phyloP scores from a whole-genome alignment of 108 stramenopile species.

The Cyclostephanos tholiformis region DNA sequence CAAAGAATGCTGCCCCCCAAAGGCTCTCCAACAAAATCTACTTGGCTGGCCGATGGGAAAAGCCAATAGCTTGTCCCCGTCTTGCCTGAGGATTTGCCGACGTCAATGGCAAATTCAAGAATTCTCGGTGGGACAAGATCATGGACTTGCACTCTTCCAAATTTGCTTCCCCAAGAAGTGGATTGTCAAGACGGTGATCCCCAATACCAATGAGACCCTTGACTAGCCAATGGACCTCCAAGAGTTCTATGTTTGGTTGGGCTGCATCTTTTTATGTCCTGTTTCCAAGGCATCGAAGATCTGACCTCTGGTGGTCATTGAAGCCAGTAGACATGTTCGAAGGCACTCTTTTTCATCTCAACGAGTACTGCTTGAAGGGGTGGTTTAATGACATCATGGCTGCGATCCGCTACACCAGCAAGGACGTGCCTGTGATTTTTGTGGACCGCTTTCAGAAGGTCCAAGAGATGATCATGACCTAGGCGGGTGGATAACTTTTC shows the following conservation, averaged over 20 bases:
- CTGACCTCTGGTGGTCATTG: constrained; percentile 14
- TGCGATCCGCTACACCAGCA: too few species aligned
- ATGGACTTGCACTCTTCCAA: constrained; percentile 3
- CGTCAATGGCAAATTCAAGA: not conserved
- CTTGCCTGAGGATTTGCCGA: not conserved
- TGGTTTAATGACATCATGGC: too few species aligned
- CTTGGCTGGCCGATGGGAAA: not conserved
- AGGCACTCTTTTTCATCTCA: constrained; percentile 14
- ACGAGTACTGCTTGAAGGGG: too few species aligned
- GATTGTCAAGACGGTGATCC: too few species aligned
- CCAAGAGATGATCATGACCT: too few species aligned
- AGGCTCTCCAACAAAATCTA: not conserved
- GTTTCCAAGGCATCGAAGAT: too few species aligned
- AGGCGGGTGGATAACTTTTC: too few species aligned
- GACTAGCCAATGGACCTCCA: constrained; percentile 2
- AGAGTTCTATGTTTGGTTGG: constrained; percentile 22
- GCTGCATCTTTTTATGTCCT: too few species aligned
- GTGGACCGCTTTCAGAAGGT: too few species aligned
- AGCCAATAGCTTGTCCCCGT: constrained; percentile 1
- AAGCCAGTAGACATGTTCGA: not conserved
- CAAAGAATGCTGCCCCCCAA: not conserved
- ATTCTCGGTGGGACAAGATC: not conserved
- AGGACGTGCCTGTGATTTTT: too few species aligned
- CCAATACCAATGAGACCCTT: constrained; percentile 5
- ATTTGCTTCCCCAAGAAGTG: constrained; percentile 1